A percentile compares a stretch with the other conserved stretches of the same genome.
Conservation (phyloP, 495 filamentous ascomycete genomes). For the Lepraria neglecta region DNA sequence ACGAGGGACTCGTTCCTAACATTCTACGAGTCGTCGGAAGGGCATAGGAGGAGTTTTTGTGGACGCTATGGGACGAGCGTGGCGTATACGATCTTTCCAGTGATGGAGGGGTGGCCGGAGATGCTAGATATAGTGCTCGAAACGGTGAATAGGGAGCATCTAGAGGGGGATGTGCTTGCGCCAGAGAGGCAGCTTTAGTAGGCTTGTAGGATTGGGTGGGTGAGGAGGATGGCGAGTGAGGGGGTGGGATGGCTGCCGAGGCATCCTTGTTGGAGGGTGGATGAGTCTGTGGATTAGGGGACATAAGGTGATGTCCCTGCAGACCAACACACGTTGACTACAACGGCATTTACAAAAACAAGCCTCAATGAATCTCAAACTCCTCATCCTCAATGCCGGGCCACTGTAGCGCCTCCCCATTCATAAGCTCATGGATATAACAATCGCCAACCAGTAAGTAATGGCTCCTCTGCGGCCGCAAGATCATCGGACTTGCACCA, state of each 20-base stretch:
- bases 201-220: constrained; percentile 22
- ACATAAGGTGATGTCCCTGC: no score
- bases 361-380: no score
- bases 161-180: constrained; percentile 17
- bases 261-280: neutral
- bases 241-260: neutral
- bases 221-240: constrained; percentile 22
- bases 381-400: no score
- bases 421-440: no score
- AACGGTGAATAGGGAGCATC: constrained; percentile 24
- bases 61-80: constrained; percentile 26
- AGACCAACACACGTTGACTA: no score
- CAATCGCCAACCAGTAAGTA: no score
- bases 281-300: no score
- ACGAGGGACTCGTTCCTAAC: constrained; percentile 2
- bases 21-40: constrained; percentile 18
- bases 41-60: constrained; percentile 24
- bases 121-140: constrained; percentile 24
- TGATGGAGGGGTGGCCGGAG: constrained; percentile 8
- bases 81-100: constrained; percentile 16
- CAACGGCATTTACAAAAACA: no score
- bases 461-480: no score
- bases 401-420: no score
- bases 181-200: constrained; percentile 26
- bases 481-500: no score